phyloP scores from a whole-genome alignment of 257 asterid species.

The Solanum phureja region DNA sequence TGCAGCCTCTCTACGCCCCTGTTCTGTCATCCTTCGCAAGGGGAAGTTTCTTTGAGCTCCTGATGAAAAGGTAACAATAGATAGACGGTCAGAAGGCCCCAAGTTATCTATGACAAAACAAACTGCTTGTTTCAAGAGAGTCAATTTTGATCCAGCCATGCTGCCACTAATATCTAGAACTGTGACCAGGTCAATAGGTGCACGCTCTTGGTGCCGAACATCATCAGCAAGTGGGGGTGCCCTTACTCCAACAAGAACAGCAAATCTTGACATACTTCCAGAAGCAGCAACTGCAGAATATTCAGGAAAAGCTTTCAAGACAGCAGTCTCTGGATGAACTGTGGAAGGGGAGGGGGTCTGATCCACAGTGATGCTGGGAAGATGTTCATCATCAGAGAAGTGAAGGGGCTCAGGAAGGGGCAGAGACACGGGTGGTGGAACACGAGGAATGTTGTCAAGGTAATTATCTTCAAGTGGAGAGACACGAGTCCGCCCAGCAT shows the following conservation, averaged over 20 bases:
- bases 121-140: constrained; percentile 20
- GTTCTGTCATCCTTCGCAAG: constrained; percentile 23
- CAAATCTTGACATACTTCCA: constrained; percentile 8
- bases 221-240: constrained; percentile 18
- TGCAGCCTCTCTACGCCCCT: constrained; percentile 25
- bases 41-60: constrained; percentile 18
- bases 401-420: not conserved
- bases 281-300: constrained; percentile 19
- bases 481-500: constrained; percentile 8
- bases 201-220: constrained; percentile 4
- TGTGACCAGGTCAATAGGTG: constrained; percentile 32
- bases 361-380: not conserved
- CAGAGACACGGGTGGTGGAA: not conserved
- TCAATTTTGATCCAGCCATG: constrained; percentile 24
- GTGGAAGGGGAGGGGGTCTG: not conserved
- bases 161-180: constrained; percentile 36
- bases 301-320: constrained; percentile 16
- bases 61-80: constrained; percentile 21
- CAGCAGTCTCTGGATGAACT: not conserved
- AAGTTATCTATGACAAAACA: constrained; percentile 21
- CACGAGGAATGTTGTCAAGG: not conserved
- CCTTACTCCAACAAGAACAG: constrained; percentile 28
- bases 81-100: constrained; percentile 23
- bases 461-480: constrained; percentile 5
- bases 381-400: constrained; percentile 28